Evolutionary conservation across 2,329 filamentous ascomycete species (phyloP).

Genomic region (Neospermospora avenae): DNA sequence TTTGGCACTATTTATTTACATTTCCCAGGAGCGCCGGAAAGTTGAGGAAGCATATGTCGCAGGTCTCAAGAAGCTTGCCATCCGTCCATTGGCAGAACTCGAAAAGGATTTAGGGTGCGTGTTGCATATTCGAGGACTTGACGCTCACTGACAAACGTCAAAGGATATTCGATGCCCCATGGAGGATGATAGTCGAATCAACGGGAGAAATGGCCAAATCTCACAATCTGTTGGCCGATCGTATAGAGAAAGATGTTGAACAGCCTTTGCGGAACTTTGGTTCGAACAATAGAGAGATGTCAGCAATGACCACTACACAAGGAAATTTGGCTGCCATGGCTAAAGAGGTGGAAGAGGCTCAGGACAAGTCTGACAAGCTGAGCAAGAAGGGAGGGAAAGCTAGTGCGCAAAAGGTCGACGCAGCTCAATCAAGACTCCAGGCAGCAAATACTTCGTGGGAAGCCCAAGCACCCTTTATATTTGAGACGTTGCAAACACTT

Average conservation of each 20-base stretch:
- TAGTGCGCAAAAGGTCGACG: constrained; percentile 73
- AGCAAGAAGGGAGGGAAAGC: constrained; percentile 74
- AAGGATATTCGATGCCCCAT: constrained; percentile 87
- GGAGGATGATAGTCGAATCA: constrained; percentile 80
- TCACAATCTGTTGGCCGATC: constrained; percentile 74
- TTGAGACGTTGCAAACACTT: constrained; percentile 85
- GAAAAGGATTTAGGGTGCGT: constrained; percentile 82
- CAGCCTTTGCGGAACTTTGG: constrained; percentile 74
- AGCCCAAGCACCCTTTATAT: constrained; percentile 89
- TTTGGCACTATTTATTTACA: constrained; percentile 24
- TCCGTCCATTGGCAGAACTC: constrained; percentile 70
- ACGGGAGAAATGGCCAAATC: constrained; percentile 79
- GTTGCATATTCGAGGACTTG: constrained; percentile 7
- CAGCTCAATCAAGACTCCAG: constrained; percentile 69
- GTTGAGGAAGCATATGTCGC: constrained; percentile 88
- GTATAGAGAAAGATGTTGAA: constrained; percentile 88
- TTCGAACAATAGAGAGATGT: constrained; percentile 68
- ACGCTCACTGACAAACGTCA: constrained; percentile 24
- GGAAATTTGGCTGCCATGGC: constrained; percentile 77
- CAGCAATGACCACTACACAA: constrained; percentile 76
- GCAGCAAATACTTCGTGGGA: constrained; percentile 85
- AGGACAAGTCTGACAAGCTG: constrained; percentile 82
- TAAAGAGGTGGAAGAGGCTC: constrained; percentile 78
- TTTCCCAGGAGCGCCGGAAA: constrained; percentile 76
- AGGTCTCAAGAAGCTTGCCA: constrained; percentile 75